Evolutionary conservation across 2,329 filamentous ascomycete species (phyloP).

Genomic region (Colletotrichum sublineola): DNA sequence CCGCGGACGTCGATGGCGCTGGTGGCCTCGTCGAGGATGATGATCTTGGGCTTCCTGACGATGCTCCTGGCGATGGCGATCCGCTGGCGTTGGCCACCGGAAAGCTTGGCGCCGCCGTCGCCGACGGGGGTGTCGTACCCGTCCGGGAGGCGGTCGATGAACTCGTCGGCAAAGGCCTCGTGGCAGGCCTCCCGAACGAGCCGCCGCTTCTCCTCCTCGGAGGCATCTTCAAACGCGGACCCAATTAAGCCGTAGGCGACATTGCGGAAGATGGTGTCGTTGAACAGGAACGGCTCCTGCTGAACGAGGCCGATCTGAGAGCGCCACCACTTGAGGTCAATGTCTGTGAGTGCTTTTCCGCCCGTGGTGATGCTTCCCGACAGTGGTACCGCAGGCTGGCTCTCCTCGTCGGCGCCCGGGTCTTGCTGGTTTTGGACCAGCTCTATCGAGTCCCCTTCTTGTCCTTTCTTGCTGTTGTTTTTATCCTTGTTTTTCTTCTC

Average conservation of each 20-base stretch:
- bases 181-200: conserved; percentile 74
- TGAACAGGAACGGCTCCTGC: conserved; percentile 78
- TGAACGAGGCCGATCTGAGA: conserved; percentile 75
- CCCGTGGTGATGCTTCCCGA: conserved; percentile 67
- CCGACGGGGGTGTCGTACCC: conserved; percentile 78
- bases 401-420: conserved; percentile 51
- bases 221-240: conserved; percentile 64
- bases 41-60: conserved; percentile 76
- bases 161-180: conserved; percentile 78
- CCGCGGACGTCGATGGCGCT: conserved; percentile 71
- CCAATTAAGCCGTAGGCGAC: conserved; percentile 71
- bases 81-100: conserved; percentile 84
- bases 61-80: conserved; percentile 83
- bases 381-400: conserved; percentile 60
- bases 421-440: conserved; percentile 43
- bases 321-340: conserved; percentile 75
- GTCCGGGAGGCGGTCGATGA: conserved; percentile 74
- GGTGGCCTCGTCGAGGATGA: conserved; percentile 84
- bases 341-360: conserved; percentile 65
- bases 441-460: background rate
- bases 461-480: conserved; percentile 31
- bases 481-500: conserved; percentile 47
- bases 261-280: conserved; percentile 73
- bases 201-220: conserved; percentile 67
- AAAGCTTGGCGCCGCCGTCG: conserved; percentile 73